Evolutionary conservation across 331 rosid species (phyloP), one percentile per base, ranked within the genome.

Genomic region (Quercus tomentella): DNA sequence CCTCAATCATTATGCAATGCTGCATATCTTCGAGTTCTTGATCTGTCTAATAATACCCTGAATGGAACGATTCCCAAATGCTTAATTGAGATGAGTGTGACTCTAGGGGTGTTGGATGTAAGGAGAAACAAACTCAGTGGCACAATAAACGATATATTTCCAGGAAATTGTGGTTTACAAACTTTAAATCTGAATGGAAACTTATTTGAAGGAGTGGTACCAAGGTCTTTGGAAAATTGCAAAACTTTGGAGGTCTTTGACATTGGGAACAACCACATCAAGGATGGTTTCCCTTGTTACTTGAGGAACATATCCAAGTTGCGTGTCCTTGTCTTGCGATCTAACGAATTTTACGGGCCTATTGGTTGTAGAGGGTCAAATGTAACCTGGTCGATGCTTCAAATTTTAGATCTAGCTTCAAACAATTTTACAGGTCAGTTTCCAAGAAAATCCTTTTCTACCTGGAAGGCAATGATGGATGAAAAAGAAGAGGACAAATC

Each of bases 401-500:
- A 85, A 60, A 85, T 87, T 67, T 6, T 87, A 0, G 89, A 87
- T 41, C 22, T 87, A 0, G 81, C 85, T 17, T 43, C 7, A 28
- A 87, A 87, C 84, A 75, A 31, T 5, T 85, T 87, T 7, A 55
- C 0, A 21, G 87, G 89, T 21, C 2, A 7, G 0, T 0, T 87
- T 20, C 82, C 23, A 1, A 56, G 76, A 56, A 11, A 4, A 10
- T 80, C 65, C 70, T 0, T 77, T 25, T 3, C 0, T 8, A 43
- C 11, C 1, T 87, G 85, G 91, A 66, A 31, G 3, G 72, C 72
- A 9, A 87, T 84, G 83, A 41, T 6, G 35, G 60, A 12, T 43
- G 45, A n/a, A n/a, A n/a, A n/a, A n/a, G n/a, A n/a, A n/a, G n/a
- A n/a, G n/a, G 25, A 23, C 0, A 0, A 2, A 0, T 18, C 87